A percentile compares a stretch with the other conserved stretches of the same genome.
phyloP scores from a whole-genome alignment of 1,284 basidiomycete genomes.

The Stereum hirsutum region DNA sequence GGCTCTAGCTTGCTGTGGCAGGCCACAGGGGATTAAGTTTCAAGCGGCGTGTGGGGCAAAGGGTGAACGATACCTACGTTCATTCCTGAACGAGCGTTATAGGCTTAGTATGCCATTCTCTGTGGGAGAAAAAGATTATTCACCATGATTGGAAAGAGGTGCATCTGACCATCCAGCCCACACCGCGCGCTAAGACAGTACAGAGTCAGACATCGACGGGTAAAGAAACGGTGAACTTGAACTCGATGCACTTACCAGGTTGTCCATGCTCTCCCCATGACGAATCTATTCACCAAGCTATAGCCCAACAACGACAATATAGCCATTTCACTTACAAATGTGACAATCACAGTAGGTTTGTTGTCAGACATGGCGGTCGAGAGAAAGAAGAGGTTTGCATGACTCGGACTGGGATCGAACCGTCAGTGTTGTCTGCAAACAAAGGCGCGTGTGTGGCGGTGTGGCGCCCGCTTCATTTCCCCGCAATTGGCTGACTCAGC shows the following conservation, averaged over 20 bases:
- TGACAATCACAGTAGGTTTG: constrained; percentile 17
- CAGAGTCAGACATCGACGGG: constrained; percentile 1
- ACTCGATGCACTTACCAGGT: constrained; percentile 31
- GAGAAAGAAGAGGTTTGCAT: not conserved
- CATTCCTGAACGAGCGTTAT: constrained; percentile 38
- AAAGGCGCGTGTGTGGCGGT: too few relatives aligned
- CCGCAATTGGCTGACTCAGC: too few relatives aligned
- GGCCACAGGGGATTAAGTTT: not conserved
- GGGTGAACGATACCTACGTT: constrained; percentile 32
- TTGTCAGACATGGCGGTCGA: constrained; percentile 10
- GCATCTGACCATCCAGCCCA: constrained; percentile 88
- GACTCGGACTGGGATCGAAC: too few relatives aligned
- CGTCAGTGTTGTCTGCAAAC: too few relatives aligned
- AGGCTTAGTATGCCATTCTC: not conserved
- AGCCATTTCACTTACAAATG: constrained; percentile 15
- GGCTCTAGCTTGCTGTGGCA: constrained; percentile 71
- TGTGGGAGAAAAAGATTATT: constrained; percentile 20
- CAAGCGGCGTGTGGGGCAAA: not conserved
- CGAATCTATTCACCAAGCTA: constrained; percentile 40
- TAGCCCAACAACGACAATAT: not conserved
- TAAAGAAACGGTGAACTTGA: not conserved
- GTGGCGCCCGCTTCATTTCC: too few relatives aligned
- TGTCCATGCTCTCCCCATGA: constrained; percentile 76
- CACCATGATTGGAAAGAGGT: constrained; percentile 76
- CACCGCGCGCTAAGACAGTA: constrained; percentile 28